A percentile compares a stretch with the other conserved stretches of the same genome.
phyloP scores from a whole-genome alignment of 805 yeast species.

The Candida arabinofermentans region DNA sequence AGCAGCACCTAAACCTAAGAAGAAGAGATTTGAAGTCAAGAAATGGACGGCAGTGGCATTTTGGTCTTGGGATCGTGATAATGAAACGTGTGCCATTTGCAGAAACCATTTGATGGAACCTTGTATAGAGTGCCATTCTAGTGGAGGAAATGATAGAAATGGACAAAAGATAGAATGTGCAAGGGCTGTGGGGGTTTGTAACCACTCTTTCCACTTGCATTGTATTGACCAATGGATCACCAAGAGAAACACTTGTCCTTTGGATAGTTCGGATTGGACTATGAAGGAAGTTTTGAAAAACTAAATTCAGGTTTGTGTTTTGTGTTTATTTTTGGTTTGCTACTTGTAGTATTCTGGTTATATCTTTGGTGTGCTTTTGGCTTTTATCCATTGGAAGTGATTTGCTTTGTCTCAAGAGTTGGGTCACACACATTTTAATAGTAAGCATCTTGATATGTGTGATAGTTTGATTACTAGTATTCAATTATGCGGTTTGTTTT shows the following conservation, averaged over 20 bases:
- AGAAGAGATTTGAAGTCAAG: constrained; percentile 85
- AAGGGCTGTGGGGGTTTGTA: constrained; percentile 96
- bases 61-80: constrained; percentile 89
- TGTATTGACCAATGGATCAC: constrained; percentile 95
- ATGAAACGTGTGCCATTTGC: constrained; percentile 95
- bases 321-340: no score
- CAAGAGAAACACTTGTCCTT: constrained; percentile 93
- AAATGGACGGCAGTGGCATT: constrained; percentile 99
- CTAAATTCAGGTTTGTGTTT: constrained; percentile 3
- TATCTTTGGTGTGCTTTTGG: no score
- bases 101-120: constrained; percentile 98
- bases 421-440: no score
- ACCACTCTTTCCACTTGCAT: constrained; percentile 97
- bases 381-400: no score
- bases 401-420: no score
- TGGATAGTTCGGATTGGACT: constrained; percentile 88
- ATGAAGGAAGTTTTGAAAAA: constrained; percentile 27
- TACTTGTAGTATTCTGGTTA: no score
- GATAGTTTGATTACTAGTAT: no score
- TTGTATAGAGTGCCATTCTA: constrained; percentile 84
- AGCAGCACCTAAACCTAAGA: constrained; percentile 31
- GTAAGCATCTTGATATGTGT: no score
- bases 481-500: no score
- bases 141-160: constrained; percentile 46
- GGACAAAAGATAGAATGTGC: constrained; percentile 46